These are phyloP conservation scores for Yueomyces sp. DNA, from an alignment of 805 yeast genomes.

Conservation along the genomic window DNA sequence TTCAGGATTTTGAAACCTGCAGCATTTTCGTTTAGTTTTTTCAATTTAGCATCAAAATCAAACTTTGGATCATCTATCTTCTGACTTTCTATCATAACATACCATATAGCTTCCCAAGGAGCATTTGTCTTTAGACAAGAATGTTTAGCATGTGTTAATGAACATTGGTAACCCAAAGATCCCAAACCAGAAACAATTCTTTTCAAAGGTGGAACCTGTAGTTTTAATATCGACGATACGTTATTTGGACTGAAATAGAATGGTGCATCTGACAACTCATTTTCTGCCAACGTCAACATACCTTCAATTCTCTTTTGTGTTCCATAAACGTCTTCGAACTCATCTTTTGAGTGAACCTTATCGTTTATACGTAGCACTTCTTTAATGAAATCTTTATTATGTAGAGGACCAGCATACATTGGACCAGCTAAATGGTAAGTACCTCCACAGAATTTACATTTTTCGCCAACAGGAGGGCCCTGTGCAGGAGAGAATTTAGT, in stretches of 20 bases:
- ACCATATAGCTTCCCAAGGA: constrained; percentile 69
- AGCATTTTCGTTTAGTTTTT: constrained; percentile 34
- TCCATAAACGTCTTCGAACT: constrained; percentile 43
- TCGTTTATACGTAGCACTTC: constrained; percentile 44
- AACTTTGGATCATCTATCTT: constrained; percentile 37
- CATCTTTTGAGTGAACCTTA: constrained; percentile 29
- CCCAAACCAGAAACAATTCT: constrained; percentile 68
- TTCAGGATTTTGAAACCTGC: constrained; percentile 47
- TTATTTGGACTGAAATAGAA: constrained; percentile 77
- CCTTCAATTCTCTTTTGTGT: constrained; percentile 82
- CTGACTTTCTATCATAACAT: constrained; percentile 39
- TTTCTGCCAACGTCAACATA: constrained; percentile 73
- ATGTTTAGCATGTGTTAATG: constrained; percentile 80
- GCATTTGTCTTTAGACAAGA: constrained; percentile 86
- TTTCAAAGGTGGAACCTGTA: constrained; percentile 73
- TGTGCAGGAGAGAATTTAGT: constrained; percentile 49
- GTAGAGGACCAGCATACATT: constrained; percentile 83
- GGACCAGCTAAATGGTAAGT: constrained; percentile 84
- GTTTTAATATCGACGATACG: constrained; percentile 59
- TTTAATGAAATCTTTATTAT: constrained; percentile 52
- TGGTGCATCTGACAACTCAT: constrained; percentile 52
- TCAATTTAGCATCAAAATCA: constrained; percentile 6
- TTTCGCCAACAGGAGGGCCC: constrained; percentile 45
- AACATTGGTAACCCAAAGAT: constrained; percentile 67
- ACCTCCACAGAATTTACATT: constrained; percentile 55